Evolutionary conservation across 495 filamentous ascomycete species (phyloP).

Genomic region (Cetradonia linearis): DNA sequence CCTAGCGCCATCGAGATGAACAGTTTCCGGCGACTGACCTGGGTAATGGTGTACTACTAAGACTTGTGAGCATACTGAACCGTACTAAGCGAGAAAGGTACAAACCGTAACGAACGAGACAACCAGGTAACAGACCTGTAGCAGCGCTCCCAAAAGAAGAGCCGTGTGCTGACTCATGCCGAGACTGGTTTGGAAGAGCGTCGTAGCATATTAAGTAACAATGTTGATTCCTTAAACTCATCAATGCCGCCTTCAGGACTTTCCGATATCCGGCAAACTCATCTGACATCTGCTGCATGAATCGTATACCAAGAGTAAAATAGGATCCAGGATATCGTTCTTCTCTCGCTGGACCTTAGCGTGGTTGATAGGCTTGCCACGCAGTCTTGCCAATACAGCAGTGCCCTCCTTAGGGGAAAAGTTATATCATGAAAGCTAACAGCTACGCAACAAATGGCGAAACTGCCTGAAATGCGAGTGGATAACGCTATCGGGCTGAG

Average conservation of each 20-base stretch:
- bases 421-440: constrained; percentile 29
- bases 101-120: constrained; percentile 29
- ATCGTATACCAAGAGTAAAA: constrained; percentile 34
- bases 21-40: constrained; percentile 17
- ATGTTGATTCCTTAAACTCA: constrained; percentile 28
- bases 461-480: constrained; percentile 44
- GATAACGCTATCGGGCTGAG: constrained; percentile 46
- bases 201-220: constrained; percentile 34
- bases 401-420: constrained; percentile 26
- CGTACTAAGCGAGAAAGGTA: neutral
- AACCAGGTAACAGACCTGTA: constrained; percentile 30
- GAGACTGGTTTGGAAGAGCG: constrained; percentile 26
- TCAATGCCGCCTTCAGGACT: neutral
- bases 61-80: neutral
- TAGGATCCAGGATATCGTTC: constrained; percentile 23
- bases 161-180: constrained; percentile 26
- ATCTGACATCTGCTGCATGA: constrained; percentile 39
- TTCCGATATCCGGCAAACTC: neutral
- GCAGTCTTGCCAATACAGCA: constrained; percentile 31
- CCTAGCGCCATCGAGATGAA: constrained; percentile 30
- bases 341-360: constrained; percentile 24
- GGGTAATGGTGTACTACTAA: constrained; percentile 31
- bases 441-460: constrained; percentile 26
- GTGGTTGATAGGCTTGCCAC: constrained; percentile 29
- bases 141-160: constrained; percentile 27